A percentile compares a stretch with the other conserved stretches of the same genome.
Evolutionary conservation across 1,284 basidiomycete species (phyloP).

Genomic region (Bondarzewia mesenterica): DNA sequence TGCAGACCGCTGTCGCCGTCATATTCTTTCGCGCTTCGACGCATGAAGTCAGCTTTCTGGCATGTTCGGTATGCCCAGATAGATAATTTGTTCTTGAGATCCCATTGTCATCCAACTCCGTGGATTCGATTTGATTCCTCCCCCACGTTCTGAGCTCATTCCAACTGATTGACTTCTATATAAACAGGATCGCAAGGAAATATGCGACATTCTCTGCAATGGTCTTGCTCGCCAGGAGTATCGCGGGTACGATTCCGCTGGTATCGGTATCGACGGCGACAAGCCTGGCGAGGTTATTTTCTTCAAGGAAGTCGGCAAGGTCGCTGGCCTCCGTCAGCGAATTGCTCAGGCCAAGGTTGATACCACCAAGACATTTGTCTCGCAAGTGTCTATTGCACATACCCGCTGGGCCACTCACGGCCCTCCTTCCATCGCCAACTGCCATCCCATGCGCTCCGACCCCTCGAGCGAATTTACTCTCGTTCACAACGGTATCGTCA

Average conservation of each 20-base stretch:
- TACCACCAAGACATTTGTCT: conserved; percentile 76
- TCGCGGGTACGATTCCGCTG: conserved; percentile 97
- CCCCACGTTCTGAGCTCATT: not conserved
- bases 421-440: conserved; percentile 81
- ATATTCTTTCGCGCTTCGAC: not conserved
- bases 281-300: conserved; percentile 69
- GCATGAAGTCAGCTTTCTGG: no score
- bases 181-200: conserved; percentile 80
- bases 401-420: conserved; percentile 99
- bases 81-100: no score
- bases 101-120: not conserved
- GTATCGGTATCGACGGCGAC: conserved; percentile 94
- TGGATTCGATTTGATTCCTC: not conserved
- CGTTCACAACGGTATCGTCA: conserved; percentile 99
- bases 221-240: conserved; percentile 96
- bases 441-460: conserved; percentile 93
- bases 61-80: no score
- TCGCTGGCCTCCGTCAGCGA: conserved; percentile 88
- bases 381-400: conserved; percentile 96
- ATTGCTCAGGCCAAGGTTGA: conserved; percentile 76
- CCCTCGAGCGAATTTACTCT: conserved; percentile 80
- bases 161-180: not conserved
- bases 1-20: not conserved
- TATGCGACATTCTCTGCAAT: conserved; percentile 88
- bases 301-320: conserved; percentile 99